Evolutionary conservation across 371 early-diverging fungal species (phyloP).

Genomic region (Umbelopsis sp.): DNA sequence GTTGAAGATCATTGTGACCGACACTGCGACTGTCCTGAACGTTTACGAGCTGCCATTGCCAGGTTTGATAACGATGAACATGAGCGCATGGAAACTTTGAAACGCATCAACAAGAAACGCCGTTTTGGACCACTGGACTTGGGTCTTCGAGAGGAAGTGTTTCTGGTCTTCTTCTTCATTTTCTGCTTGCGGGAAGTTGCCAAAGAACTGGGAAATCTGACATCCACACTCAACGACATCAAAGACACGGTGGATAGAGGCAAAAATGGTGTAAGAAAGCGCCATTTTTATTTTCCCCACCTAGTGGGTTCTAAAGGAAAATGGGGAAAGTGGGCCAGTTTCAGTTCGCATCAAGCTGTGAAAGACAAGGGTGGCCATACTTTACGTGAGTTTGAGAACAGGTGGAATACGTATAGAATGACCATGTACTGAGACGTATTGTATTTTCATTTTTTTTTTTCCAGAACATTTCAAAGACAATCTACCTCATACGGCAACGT

Average conservation of each 20-base stretch:
- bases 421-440: too few species aligned
- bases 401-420: not conserved
- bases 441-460: not conserved
- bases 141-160: slow-evolving; percentile 61
- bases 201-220: slow-evolving; percentile 54
- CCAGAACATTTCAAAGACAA: slow-evolving; percentile 19
- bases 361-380: slow-evolving; percentile 49
- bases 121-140: slow-evolving; percentile 46
- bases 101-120: slow-evolving; percentile 43
- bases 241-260: slow-evolving; percentile 23
- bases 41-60: slow-evolving; percentile 34
- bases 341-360: slow-evolving; percentile 45
- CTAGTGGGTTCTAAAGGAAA: slow-evolving; percentile 43
- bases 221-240: slow-evolving; percentile 42
- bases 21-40: slow-evolving; percentile 38
- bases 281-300: slow-evolving; percentile 59
- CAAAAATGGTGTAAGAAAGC: slow-evolving; percentile 35
- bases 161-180: slow-evolving; percentile 66
- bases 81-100: slow-evolving; percentile 45
- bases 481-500: slow-evolving; percentile 29
- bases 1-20: slow-evolving; percentile 16
- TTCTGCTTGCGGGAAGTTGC: slow-evolving; percentile 66
- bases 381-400: slow-evolving; percentile 28
- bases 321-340: slow-evolving; percentile 59
- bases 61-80: slow-evolving; percentile 50